These are phyloP conservation scores for Termitomyces sp. DNA, from an alignment of 1,284 basidiomycete genomes.

Conservation along the genomic window DNA sequence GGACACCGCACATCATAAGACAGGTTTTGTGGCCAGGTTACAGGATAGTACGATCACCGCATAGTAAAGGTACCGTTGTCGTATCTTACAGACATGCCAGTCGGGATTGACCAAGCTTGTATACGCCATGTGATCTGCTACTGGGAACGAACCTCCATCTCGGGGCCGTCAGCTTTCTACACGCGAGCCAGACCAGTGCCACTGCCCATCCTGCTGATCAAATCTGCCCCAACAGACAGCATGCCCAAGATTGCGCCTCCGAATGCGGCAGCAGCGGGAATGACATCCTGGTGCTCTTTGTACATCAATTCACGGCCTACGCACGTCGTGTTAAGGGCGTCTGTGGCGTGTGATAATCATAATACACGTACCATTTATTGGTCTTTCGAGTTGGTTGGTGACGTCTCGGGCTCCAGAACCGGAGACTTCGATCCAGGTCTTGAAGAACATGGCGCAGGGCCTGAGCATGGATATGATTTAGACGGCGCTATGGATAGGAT, in stretches of 20 bases:
- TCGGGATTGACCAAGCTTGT: too few species aligned
- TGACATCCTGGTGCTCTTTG: slow-evolving; percentile 97
- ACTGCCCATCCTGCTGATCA: slow-evolving; percentile 93
- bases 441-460: slow-evolving; percentile 95
- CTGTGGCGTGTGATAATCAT: background rate
- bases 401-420: slow-evolving; percentile 94
- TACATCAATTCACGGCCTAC: slow-evolving; percentile 91
- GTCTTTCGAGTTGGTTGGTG: slow-evolving; percentile 97
- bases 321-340: background rate
- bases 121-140: too few species aligned
- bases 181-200: slow-evolving; percentile 79
- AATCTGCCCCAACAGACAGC: slow-evolving; percentile 91
- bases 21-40: too few species aligned
- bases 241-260: slow-evolving; percentile 95
- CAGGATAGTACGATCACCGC: too few species aligned
- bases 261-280: slow-evolving; percentile 97
- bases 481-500: slow-evolving; percentile 90
- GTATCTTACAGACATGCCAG: too few species aligned
- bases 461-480: slow-evolving; percentile 93
- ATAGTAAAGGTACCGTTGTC: too few species aligned
- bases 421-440: slow-evolving; percentile 99
- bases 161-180: too few species aligned
- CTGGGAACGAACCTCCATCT: too few species aligned
- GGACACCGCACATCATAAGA: too few species aligned
- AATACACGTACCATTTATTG: slow-evolving; percentile 76